Conservation (phyloP, 1,284 basidiomycete species). For the Tilletia indica region DNA sequence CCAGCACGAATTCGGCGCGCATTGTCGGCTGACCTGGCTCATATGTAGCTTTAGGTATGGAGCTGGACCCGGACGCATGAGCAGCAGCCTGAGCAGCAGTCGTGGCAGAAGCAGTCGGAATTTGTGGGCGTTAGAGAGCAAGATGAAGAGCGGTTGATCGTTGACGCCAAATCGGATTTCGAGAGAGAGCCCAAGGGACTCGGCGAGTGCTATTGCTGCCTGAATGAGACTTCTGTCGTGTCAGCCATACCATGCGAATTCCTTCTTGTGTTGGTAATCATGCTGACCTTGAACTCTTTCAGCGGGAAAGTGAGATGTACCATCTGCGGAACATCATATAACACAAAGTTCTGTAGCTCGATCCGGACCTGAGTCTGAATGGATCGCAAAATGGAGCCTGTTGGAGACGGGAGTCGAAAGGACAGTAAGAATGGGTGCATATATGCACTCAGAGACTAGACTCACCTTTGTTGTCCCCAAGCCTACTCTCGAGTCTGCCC, state of each 20-base stretch:
- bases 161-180: not conserved
- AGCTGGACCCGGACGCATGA: too few species aligned
- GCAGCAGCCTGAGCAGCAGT: not conserved
- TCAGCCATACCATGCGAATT: not conserved
- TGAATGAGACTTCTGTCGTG: not conserved
- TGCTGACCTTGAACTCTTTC: constrained; percentile 16
- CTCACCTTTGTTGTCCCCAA: not conserved
- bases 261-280: not conserved
- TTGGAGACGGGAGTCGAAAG: not conserved
- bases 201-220: constrained; percentile 5
- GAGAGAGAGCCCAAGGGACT: not conserved
- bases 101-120: not conserved
- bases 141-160: constrained; percentile 8
- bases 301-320: constrained; percentile 14
- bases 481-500: not conserved
- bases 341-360: not conserved
- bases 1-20: constrained; percentile 3
- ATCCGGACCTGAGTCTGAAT: constrained; percentile 18
- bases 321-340: not conserved
- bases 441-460: too few species aligned
- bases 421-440: not conserved
- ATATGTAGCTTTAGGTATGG: not conserved
- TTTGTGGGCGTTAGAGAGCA: constrained; percentile 6
- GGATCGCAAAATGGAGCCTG: not conserved
- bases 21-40: not conserved